Conservation (phyloP, 73 alveolate genomes). For the Tetrahymena malaccensis region DNA sequence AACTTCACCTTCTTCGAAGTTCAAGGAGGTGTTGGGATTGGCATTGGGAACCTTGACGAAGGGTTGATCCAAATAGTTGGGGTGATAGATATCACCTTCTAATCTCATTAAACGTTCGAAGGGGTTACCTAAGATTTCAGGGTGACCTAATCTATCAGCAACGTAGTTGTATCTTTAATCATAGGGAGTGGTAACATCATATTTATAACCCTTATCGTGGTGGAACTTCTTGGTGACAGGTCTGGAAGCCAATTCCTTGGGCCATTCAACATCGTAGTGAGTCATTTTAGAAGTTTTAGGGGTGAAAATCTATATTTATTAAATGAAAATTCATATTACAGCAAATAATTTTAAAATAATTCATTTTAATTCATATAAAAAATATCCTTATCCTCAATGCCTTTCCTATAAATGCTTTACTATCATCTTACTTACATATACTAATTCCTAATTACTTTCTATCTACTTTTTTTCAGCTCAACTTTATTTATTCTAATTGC, state of each 20-base stretch:
- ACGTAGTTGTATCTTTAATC: slow-evolving; percentile 81
- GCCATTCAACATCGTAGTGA: slow-evolving; percentile 3
- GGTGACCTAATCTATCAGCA: slow-evolving; percentile 82
- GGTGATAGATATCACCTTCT: slow-evolving; percentile 75
- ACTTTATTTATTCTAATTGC: background rate
- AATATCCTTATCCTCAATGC: background rate
- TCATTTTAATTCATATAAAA: background rate
- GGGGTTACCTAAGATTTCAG: slow-evolving; percentile 66
- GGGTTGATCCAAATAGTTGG: slow-evolving; percentile 69
- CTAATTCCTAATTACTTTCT: background rate
- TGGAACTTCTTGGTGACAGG: slow-evolving; percentile 43
- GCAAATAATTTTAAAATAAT: background rate
- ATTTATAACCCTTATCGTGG: slow-evolving; percentile 60
- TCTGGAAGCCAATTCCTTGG: slow-evolving; percentile 18
- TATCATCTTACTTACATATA: too few species aligned
- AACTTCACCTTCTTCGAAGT: slow-evolving; percentile 75
- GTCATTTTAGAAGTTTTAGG: background rate
- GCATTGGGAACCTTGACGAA: slow-evolving; percentile 77
- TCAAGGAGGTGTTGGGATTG: slow-evolving; percentile 76
- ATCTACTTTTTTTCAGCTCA: background rate
- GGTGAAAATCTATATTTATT: background rate
- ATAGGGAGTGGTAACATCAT: slow-evolving; percentile 74
- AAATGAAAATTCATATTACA: background rate
- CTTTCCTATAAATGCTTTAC: background rate
- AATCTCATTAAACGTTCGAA: slow-evolving; percentile 58